Evolutionary conservation across 129 eudicot genomes (phyloP), one percentile per base, ranked within the genome.

Genomic region (Smallanthus sonchifolius): DNA sequence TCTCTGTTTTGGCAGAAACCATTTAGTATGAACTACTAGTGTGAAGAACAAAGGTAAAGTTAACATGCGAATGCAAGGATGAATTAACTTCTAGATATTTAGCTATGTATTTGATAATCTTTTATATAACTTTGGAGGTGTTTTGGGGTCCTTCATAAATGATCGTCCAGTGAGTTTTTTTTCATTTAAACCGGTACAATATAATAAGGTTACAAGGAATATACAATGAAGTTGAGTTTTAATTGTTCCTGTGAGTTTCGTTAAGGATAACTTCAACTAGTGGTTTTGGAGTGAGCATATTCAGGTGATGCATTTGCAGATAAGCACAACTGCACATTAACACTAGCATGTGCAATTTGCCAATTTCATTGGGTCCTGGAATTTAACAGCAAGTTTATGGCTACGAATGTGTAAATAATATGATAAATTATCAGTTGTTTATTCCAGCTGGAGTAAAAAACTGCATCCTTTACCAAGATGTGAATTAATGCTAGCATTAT

Each of bases 331-430:
- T 28, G 36, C 78, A 42, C 48, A 16, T 61, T 15, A 64, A 36
- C 16, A 19, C n/a, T 36, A 14, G 48, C 10, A 1, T 37, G 39
- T 35, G 49, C 36, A 6, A 8, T n/a, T n/a, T n/a, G n/a, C n/a
- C n/a, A n/a, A n/a, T 75, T 63, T 19, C 72, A 48, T 63, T 19
- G 38, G 43, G 11, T n/a, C 24, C 51, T 72, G 69, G 11, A n/a
- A 4, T n/a, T 59, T 32, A 35, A 62, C 70, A 45, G 49, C 62
- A 34, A 16, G 51, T 47, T 63, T 14, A 15, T 63, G 60, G 61
- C 35, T 63, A 13, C 6, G 49, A 16, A 17, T 17, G 62, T 74
- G 61, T 74, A 32, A 32, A 13, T 60, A 34, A 42, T 60, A 34
- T 45, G 28, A 17, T 36, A 60, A 63, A 11, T 35, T 14, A 19